phyloP scores from a whole-genome alignment of 768 basidiomycete species.

The Psilocybe subaeruginosa region DNA sequence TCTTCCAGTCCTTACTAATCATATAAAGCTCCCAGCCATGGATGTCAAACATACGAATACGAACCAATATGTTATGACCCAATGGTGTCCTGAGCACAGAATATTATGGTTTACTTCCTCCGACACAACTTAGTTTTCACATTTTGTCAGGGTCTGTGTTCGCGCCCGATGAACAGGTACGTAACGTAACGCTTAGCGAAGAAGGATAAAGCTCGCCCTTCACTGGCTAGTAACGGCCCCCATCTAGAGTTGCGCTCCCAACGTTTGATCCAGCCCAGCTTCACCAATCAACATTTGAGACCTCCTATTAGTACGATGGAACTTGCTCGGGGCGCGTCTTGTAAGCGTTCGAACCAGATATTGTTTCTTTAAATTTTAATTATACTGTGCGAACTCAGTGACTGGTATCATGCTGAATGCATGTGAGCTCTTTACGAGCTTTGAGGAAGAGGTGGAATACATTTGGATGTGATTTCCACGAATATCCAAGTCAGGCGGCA shows the following conservation, averaged over 20 bases:
- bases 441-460: slow-evolving; percentile 11
- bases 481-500: background rate
- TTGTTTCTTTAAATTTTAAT: background rate
- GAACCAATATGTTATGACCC: no score
- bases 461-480: slow-evolving; percentile 11
- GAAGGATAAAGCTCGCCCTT: background rate
- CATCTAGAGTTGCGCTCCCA: background rate
- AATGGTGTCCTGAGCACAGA: no score
- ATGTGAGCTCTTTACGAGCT: slow-evolving; percentile 3
- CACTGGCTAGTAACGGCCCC: background rate
- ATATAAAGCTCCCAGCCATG: no score
- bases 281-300: background rate
- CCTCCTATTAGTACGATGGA: background rate
- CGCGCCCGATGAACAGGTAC: background rate
- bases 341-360: background rate
- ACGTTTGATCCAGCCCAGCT: background rate
- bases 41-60: no score
- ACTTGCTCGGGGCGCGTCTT: slow-evolving; percentile 7
- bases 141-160: background rate
- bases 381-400: background rate
- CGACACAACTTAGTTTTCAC: background rate
- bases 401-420: slow-evolving; percentile 2
- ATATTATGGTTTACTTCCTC: no score
- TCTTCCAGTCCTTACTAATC: no score
- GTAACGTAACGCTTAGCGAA: background rate